Base-by-base conservation (phyloP, 306 rosid species). In the Cicer chorassanicum region DNA sequence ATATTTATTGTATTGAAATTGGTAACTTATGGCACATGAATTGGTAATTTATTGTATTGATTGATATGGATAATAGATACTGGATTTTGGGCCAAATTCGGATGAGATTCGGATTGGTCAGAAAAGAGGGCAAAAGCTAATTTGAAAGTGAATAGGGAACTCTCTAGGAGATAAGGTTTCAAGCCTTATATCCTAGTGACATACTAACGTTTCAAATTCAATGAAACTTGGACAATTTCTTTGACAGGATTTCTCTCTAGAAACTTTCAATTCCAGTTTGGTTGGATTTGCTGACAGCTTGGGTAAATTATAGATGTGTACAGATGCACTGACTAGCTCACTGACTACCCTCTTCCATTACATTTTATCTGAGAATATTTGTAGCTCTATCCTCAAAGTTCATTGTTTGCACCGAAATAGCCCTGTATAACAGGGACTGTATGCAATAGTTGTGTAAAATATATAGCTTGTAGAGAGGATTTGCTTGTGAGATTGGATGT, bases 191-290 rank as follows among this genome's bases (percentile, higher is more conserved):
- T n/a, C n/a, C 76, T 16, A 48, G 7, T 69, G 76, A 57, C 61
- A 43, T 53, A 29, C 46, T 6, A 29, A 53, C 38, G 7, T 77
- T 76, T 66, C 56, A 55, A 43, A 78, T 61, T 81, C 68, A 75
- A 51, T 65, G 68, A 70, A 74, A 64, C 77, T 78, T 77, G 16
- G 65, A 80, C 62, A 72, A 75, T 76, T 77, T 68, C 64, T 75
- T 44, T 79, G 85, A 83, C 98, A 89, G 98, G 96, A 84, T 68
- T 90, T 87, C 59, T 88, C 88, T 74, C 80, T 93, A 82, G 95
- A 90, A 87, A 86, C 81, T 72, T 93, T 74, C 90, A 54, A 73
- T 79, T 15, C 81, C 88, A 85, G 96, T 87, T 46, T 84, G 78
- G 89, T 10, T 86, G 72, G 80, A 76, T 86, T 92, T 75, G 76